These are phyloP conservation scores for Cyclotella baltica DNA, from an alignment of 108 stramenopile species.

Conservation along the genomic window DNA sequence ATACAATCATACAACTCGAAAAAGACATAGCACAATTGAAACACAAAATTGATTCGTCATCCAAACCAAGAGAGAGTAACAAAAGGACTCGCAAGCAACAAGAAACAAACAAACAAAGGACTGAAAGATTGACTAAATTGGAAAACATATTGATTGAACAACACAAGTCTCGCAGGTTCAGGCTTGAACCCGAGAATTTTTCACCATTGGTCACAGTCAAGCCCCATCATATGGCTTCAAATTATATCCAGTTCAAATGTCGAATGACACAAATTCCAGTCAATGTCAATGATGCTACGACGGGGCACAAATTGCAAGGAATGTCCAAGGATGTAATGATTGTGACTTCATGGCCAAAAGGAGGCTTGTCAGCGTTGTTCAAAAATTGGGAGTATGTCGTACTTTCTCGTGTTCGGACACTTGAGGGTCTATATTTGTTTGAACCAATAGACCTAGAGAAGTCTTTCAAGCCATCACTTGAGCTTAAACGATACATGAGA, in stretches of 20 bases:
- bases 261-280: slow-evolving; percentile 25
- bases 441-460: slow-evolving; percentile 20
- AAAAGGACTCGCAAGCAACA: slow-evolving; percentile 6
- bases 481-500: background rate
- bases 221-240: background rate
- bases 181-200: background rate
- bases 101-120: slow-evolving; percentile 20
- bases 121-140: background rate
- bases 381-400: slow-evolving; percentile 42
- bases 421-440: slow-evolving; percentile 21
- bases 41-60: no score
- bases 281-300: slow-evolving; percentile 24
- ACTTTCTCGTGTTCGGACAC: slow-evolving; percentile 33
- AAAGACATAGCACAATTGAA: slow-evolving; percentile 5
- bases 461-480: slow-evolving; percentile 19
- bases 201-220: background rate
- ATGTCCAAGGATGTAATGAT: slow-evolving; percentile 39
- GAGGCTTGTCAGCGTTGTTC: slow-evolving; percentile 20
- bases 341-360: slow-evolving; percentile 44
- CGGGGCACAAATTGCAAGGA: slow-evolving; percentile 18
- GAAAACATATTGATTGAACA: background rate
- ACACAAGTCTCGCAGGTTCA: background rate
- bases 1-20: slow-evolving; percentile 6
- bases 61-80: no score
- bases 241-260: background rate